Evolutionary conservation across 2,329 filamentous ascomycete genomes (phyloP), one percentile per base, ranked within the genome.

Genomic region (Botryotinia calthae): DNA sequence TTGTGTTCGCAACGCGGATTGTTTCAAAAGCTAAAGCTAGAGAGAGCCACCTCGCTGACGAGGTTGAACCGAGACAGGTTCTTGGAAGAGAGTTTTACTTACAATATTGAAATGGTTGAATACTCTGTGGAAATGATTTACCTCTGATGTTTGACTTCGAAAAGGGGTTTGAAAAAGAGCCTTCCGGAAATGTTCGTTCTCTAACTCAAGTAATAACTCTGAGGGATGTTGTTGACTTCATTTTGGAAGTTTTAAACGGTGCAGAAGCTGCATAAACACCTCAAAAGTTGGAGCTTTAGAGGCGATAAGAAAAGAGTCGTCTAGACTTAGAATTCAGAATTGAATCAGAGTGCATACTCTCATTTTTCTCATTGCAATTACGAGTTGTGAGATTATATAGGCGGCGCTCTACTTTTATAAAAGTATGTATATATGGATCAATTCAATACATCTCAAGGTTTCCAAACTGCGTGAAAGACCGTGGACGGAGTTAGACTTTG

Each of bases 21-120:
- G 70, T 71, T 71, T 71, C 70, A 71, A 66, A n/a, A 54, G 59
- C 46, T 25, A 71, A 44, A 25, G 37, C 34, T 25, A 44, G 59
- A 58, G 16, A 42, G 58, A 31, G 22, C 51, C 54, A 44, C 46
- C 25, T 66, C 22, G 46, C 59, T 54, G 42, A 65, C 46, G 48
- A 68, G 5, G 40, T 44, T 56, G 54, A 56, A 68, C 65, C 65
- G 65, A 54, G 48, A 67, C 48, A 68, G 20, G 10, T 31, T 7
- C 44, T 44, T 42, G 22, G 18, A 56, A 31, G 65, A 68, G 31
- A 68, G 10, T 25, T 56, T 20, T 9, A 70, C 67, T 70, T 70
- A 70, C 67, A 9, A 12, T 56, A 42, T n/a, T 54, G 34, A 40
- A 22, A 31, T 31, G 34, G 1, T 56, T 31, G 25, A 40, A 14